Evolutionary conservation across 768 basidiomycete genomes (phyloP).

Genomic region (Ephemerocybe angulata): DNA sequence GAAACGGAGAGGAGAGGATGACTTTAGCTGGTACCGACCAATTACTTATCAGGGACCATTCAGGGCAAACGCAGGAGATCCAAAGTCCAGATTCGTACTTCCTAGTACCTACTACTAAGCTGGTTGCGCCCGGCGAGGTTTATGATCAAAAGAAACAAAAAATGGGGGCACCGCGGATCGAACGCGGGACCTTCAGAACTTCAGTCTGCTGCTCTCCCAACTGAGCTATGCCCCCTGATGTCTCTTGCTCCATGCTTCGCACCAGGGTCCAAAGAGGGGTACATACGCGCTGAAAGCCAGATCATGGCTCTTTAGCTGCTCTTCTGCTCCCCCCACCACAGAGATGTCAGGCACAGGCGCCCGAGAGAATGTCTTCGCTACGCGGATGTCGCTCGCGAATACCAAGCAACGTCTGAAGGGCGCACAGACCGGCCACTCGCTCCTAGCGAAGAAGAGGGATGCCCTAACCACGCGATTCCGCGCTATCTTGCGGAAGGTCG

Average conservation of each 20-base stretch:
- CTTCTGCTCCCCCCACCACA: no score
- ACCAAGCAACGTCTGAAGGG: conserved; percentile 88
- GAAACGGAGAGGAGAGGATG: no score
- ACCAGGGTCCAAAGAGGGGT: not conserved
- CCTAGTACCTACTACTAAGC: no score
- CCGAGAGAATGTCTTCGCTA: conserved; percentile 93
- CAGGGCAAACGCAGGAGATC: no score
- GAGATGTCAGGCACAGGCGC: conserved; percentile 86
- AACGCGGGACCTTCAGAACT: conserved; percentile 79
- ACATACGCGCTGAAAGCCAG: not conserved
- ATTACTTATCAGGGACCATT: no score
- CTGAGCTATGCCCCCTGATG: conserved; percentile 61
- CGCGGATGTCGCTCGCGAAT: conserved; percentile 94
- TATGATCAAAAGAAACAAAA: conserved; percentile 18
- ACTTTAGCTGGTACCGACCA: no score
- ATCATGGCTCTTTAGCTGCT: not conserved
- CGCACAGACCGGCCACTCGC: conserved; percentile 91
- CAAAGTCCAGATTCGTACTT: no score
- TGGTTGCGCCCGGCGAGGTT: no score
- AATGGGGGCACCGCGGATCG: conserved; percentile 74
- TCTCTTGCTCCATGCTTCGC: not conserved
- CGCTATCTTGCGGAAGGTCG: conserved; percentile 92
- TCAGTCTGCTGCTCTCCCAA: conserved; percentile 77
- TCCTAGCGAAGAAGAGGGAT: conserved; percentile 97
- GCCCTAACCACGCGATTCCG: conserved; percentile 93